These are phyloP conservation scores for sunflower (Helianthus annuus) DNA, from an alignment of 129 eudicot species.

Conservation along the genomic window DNA sequence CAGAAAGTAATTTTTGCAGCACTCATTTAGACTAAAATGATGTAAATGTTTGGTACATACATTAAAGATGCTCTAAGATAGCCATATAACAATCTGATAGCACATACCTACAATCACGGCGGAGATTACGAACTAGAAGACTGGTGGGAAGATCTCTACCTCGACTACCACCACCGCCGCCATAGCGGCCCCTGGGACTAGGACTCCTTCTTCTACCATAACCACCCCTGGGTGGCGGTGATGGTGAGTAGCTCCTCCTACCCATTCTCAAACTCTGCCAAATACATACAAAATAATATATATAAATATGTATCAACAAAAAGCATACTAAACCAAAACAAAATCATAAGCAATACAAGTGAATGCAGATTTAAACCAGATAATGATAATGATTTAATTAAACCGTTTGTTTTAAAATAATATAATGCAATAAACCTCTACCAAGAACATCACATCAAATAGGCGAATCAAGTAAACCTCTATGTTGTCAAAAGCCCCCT, in stretches of 20 bases:
- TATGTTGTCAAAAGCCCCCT: no score
- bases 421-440: no score
- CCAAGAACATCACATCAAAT: no score
- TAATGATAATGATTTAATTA: no score
- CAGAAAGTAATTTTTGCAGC: no score
- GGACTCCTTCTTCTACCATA: constrained; percentile 79
- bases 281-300: not conserved
- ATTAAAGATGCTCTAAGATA: no score
- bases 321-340: not conserved
- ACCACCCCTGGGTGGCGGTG: constrained; percentile 66
- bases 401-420: no score
- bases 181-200: constrained; percentile 66
- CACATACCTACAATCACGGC: constrained; percentile 75
- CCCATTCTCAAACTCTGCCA: constrained; percentile 42
- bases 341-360: not conserved
- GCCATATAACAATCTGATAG: not conserved
- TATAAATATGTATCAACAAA: not conserved
- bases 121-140: constrained; percentile 83
- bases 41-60: no score
- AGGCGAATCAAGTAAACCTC: no score
- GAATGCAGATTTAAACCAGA: not conserved
- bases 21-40: no score
- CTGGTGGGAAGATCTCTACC: constrained; percentile 75
- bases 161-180: constrained; percentile 25
- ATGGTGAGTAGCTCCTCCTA: constrained; percentile 76